Conservation (phyloP, 225 moss, liverwort and hornwort genomes). For the Physcomitrium patens region DNA sequence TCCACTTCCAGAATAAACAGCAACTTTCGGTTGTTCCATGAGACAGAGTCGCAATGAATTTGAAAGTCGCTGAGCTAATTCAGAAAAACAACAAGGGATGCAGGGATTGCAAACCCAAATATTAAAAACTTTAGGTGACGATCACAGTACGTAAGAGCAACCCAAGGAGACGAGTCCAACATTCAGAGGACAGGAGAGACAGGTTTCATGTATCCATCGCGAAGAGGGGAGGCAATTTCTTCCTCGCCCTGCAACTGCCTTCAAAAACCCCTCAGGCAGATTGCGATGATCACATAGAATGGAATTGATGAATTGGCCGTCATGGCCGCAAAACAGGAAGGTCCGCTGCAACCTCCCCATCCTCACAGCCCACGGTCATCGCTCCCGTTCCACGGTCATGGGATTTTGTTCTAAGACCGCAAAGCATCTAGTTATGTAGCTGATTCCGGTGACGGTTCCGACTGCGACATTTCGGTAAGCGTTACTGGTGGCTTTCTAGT, state of each 20-base stretch:
- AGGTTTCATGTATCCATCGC: background rate
- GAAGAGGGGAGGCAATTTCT: background rate
- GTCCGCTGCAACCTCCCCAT: background rate
- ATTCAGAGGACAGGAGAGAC: background rate
- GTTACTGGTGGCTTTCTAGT: too few species aligned
- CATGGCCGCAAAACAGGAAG: background rate
- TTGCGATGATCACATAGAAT: background rate
- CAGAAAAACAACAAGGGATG: background rate
- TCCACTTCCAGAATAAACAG: background rate
- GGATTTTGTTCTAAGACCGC: too few species aligned
- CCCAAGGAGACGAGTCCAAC: background rate
- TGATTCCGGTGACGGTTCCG: too few species aligned
- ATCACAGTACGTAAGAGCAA: background rate
- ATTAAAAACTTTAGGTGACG: background rate
- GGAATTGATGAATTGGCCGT: background rate
- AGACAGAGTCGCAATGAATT: background rate
- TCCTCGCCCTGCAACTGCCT: background rate
- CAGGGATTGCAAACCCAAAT: background rate
- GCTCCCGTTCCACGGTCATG: too few species aligned
- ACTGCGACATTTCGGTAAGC: too few species aligned
- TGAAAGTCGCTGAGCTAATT: background rate
- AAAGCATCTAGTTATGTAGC: too few species aligned
- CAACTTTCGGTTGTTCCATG: background rate
- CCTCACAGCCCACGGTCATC: background rate
- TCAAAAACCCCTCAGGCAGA: background rate